phyloP scores from a whole-genome alignment of 768 basidiomycete species.

The Coprinopsis strossmayeri region DNA sequence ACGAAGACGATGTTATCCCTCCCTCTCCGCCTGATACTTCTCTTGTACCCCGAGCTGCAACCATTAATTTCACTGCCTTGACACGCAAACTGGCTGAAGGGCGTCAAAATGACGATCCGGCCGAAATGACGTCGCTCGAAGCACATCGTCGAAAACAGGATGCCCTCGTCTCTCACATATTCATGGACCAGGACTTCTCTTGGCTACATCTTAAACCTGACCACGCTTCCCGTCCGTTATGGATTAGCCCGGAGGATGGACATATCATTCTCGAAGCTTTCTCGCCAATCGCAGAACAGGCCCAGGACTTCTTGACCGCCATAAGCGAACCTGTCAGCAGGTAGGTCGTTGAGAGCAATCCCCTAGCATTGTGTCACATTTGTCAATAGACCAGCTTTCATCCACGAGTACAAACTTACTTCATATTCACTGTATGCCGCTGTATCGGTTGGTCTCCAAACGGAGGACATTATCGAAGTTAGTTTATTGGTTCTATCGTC shows the following conservation, averaged over 20 bases:
- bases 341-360: constrained; percentile 40
- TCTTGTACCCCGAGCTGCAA: constrained; percentile 62
- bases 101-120: constrained; percentile 39
- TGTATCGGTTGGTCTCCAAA: constrained; percentile 96
- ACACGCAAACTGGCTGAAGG: constrained; percentile 73
- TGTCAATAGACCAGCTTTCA: constrained; percentile 78
- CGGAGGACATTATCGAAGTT: constrained; percentile 97
- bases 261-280: constrained; percentile 97
- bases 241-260: constrained; percentile 91
- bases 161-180: constrained; percentile 72
- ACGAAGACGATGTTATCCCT: constrained; percentile 52
- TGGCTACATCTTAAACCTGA: constrained; percentile 85
- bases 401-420: constrained; percentile 98
- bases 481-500: constrained; percentile 26
- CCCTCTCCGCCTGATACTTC: constrained; percentile 47
- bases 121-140: constrained; percentile 49
- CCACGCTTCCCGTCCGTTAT: constrained; percentile 87
- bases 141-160: constrained; percentile 70
- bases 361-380: constrained; percentile 11
- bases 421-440: constrained; percentile 98
- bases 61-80: constrained; percentile 83
- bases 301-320: constrained; percentile 96
- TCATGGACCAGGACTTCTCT: constrained; percentile 81
- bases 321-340: constrained; percentile 98
- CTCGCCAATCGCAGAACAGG: constrained; percentile 95